These are phyloP conservation scores for Dendrobium huoshanense DNA, from an alignment of 106 monocot genomes.

Conservation along the genomic window DNA sequence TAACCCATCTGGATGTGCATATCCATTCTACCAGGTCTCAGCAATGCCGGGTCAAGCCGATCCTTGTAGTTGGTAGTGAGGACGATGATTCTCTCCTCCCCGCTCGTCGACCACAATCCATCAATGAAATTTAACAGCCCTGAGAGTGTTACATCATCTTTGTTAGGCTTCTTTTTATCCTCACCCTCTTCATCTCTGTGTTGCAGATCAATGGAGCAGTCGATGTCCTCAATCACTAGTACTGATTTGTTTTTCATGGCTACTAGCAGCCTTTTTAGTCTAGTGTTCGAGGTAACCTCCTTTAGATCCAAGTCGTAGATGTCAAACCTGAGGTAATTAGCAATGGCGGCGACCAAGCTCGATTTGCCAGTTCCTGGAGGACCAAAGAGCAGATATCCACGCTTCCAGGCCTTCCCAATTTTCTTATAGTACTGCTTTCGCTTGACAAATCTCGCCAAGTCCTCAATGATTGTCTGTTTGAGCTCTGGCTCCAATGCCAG, in stretches of 20 bases:
- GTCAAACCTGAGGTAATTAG: constrained; percentile 20
- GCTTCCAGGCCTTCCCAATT: constrained; percentile 25
- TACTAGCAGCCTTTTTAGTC: constrained; percentile 7
- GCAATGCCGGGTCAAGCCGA: constrained; percentile 20
- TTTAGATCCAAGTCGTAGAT: constrained; percentile 22
- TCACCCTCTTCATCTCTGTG: constrained; percentile 12
- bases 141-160: constrained; percentile 11
- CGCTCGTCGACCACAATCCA: constrained; percentile 23
- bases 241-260: constrained; percentile 16
- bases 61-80: constrained; percentile 28
- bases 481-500: constrained; percentile 6
- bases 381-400: constrained; percentile 20
- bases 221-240: constrained; percentile 21
- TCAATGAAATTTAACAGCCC: constrained; percentile 22
- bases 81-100: constrained; percentile 20
- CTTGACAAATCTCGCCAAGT: constrained; percentile 10
- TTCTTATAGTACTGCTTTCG: constrained; percentile 13
- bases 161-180: neutral
- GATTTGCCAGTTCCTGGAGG: constrained; percentile 27
- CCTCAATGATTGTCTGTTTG: constrained; percentile 7
- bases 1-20: constrained; percentile 19
- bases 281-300: constrained; percentile 2
- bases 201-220: constrained; percentile 11
- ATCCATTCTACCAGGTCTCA: constrained; percentile 25
- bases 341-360: constrained; percentile 21